Base-by-base conservation (phyloP, 2,329 filamentous ascomycete species). In the Colletotrichum costaricense region DNA sequence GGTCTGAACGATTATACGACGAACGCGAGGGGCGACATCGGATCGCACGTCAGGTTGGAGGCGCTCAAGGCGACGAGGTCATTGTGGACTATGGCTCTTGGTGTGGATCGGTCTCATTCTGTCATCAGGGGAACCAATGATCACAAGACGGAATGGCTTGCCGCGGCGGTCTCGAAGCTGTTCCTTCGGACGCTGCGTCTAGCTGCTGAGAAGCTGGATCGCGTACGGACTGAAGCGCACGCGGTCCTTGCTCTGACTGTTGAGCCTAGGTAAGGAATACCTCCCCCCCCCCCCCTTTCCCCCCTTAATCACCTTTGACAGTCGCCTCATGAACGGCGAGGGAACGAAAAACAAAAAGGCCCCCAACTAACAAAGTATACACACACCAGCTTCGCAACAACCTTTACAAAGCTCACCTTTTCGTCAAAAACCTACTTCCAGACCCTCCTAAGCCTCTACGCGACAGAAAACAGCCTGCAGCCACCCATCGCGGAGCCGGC, bases 1-100 rank as follows among this genome's bases (percentile, higher is more conserved):
- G 91, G 92, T 0, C 83, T 99, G 33, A 93, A 96, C 76, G 95
- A 99, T 80, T 98, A 98, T 79, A 97, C 94, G 0, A 95, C 94
- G 4, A 96, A 94, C 76, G 92, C 95, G 16, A 88, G 95, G 69
- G 97, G 97, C 19, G 97, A 99, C 79, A 89, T 98, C 62, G 97
- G 97, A 5, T 97, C 95, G 0, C 90, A 95, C 65, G 93, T 97
- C 4, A 90, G 97, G 4, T 85, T 96, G 5, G 93, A 95, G 81
- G 95, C 94, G 28, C 88, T 98, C 14, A 88, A 92, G 80, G 95
- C 94, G 19, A 90, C 96, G 1, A 90, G 90, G 73, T 91, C 90
- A 2, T 86, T 95, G 2, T 91, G 88, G 83, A 79, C 79, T 42
- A 69, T 75, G 8, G 52, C 71, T 22, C 22, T 70, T 2, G 67